Conservation (phyloP, 2,329 filamentous ascomycete species). For the Penicillium sp. region DNA sequence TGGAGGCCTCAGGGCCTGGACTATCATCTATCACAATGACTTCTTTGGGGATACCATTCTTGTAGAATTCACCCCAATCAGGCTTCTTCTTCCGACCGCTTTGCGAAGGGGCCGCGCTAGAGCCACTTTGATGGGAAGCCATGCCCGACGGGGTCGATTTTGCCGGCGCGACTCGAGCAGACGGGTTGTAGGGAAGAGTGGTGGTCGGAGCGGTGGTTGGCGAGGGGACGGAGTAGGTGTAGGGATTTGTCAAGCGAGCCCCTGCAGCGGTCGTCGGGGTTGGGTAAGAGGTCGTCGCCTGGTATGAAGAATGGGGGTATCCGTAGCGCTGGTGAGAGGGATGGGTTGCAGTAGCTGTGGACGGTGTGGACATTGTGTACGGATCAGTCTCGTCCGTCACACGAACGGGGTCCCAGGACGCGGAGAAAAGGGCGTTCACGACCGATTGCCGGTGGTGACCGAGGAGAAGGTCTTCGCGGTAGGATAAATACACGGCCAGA, state of each 20-base stretch:
- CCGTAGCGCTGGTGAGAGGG: slow-evolving; percentile 67
- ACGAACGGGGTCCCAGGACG: slow-evolving; percentile 24
- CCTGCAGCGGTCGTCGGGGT: slow-evolving; percentile 45
- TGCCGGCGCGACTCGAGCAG: slow-evolving; percentile 39
- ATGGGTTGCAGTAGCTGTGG: slow-evolving; percentile 72
- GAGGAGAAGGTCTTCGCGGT: background rate
- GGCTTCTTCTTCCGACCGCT: slow-evolving; percentile 56
- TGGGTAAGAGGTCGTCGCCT: slow-evolving; percentile 55
- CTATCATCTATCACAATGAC: slow-evolving; percentile 78
- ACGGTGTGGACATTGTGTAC: slow-evolving; percentile 74
- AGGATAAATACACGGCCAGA: background rate
- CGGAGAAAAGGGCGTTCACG: slow-evolving; percentile 12
- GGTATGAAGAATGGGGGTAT: slow-evolving; percentile 61
- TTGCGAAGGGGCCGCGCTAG: slow-evolving; percentile 40
- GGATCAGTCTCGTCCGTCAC: slow-evolving; percentile 28
- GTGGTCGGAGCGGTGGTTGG: slow-evolving; percentile 25
- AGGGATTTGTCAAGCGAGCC: slow-evolving; percentile 45
- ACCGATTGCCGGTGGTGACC: slow-evolving; percentile 9
- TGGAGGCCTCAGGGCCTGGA: slow-evolving; percentile 50
- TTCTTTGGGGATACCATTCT: slow-evolving; percentile 79
- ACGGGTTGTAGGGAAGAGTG: slow-evolving; percentile 35
- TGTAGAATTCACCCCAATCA: slow-evolving; percentile 80
- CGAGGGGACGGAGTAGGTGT: slow-evolving; percentile 42
- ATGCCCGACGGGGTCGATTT: slow-evolving; percentile 37
- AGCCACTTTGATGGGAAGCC: slow-evolving; percentile 41